Evolutionary conservation across 2,329 filamentous ascomycete genomes (phyloP).

Genomic region (Cladosporium sphaerospermum): DNA sequence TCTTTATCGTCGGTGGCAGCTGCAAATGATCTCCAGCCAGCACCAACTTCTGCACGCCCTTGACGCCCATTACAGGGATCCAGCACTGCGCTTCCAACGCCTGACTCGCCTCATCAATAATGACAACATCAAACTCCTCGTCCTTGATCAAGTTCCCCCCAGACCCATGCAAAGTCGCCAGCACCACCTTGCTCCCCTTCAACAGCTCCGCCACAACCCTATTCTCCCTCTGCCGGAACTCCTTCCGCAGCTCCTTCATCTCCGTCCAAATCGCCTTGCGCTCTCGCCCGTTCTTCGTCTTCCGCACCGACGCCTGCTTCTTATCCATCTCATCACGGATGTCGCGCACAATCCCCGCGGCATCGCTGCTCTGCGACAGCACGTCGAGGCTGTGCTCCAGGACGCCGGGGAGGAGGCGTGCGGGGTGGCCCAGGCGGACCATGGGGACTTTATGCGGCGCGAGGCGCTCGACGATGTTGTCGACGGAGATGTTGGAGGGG

Average conservation of each 20-base stretch:
- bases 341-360: conserved; percentile 81
- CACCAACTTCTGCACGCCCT: conserved; percentile 70
- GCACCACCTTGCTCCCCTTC: conserved; percentile 72
- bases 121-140: conserved; percentile 82
- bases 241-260: conserved; percentile 75
- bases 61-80: conserved; percentile 68
- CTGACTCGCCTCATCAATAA: conserved; percentile 94
- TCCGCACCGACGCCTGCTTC: conserved; percentile 81
- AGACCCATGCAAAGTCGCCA: conserved; percentile 87
- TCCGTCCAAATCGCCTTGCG: conserved; percentile 76
- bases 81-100: conserved; percentile 95
- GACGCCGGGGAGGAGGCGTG: conserved; percentile 80
- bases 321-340: conserved; percentile 88
- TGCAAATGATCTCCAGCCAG: conserved; percentile 93
- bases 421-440: conserved; percentile 85
- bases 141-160: conserved; percentile 76
- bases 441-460: conserved; percentile 79
- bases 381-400: conserved; percentile 86
- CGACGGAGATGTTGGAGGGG: conserved; percentile 92
- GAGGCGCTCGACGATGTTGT: conserved; percentile 94
- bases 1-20: conserved; percentile 86
- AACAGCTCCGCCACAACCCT: conserved; percentile 74
- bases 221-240: conserved; percentile 78
- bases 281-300: conserved; percentile 75
- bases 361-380: conserved; percentile 82